Evolutionary conservation across 78 protist genomes (phyloP), one percentile per base, ranked within the genome.

Genomic region (Emiliania huxleyi): DNA sequence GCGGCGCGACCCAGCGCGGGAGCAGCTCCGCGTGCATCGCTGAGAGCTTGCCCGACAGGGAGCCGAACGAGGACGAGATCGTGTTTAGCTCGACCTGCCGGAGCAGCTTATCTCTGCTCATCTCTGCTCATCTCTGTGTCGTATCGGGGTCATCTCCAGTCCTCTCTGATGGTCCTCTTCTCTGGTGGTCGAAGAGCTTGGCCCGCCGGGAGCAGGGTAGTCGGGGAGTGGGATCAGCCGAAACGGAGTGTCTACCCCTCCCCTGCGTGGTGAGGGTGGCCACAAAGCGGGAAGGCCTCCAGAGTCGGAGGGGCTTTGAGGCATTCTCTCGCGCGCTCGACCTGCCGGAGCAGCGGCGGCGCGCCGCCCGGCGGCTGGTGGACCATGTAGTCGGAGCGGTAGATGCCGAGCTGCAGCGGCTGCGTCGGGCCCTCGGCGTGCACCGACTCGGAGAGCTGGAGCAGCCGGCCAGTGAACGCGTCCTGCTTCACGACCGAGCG

Each of bases 31-130:
- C 49, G 88, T 98, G 99, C 85, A 98, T 21, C 22, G 44, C 91
- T 44, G 37, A 46, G 38, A 81, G 69, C 15, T 42, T 69, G 12
- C 83, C 21, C 2, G 98, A 91, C 22, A 98, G 92, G 18, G 75
- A 38, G 0, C 91, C 96, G 26, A 97, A 97, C 37, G 98, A 88
- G 43, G 97, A 91, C 38, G 99, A 84, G 87, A 98, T 98, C 38
- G 98, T 97, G 93, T 98, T 98, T 87, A 97, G 83, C 84, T 98
- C 99, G 33, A 77, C 85, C 46, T 77, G 85, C 56, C 42, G 11
- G 5, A 44, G 49, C 38, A 52, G 89, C 56, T n/a, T n/a, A n/a
- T n/a, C n/a, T n/a, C n/a, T n/a, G n/a, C n/a, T n/a, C n/a, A n/a
- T n/a, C n/a, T n/a, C n/a, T n/a, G n/a, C n/a, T n/a, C n/a, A n/a